Conservation (phyloP, 768 basidiomycete species). For the Suillus bovinus region DNA sequence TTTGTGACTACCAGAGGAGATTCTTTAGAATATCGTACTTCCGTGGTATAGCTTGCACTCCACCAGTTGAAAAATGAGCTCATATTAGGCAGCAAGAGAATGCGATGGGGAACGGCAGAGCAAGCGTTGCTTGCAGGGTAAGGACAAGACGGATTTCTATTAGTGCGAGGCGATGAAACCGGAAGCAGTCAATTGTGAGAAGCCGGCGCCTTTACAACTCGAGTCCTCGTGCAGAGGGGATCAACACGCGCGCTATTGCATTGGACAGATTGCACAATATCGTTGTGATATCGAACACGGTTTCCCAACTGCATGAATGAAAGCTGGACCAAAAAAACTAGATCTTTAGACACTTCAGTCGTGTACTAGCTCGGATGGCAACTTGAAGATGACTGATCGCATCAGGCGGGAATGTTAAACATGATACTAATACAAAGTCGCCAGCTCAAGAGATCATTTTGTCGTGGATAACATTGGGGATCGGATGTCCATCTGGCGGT, state of each 20-base stretch:
- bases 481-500: background rate
- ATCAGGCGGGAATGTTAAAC: background rate
- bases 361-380: background rate
- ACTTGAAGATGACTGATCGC: background rate
- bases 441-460: background rate
- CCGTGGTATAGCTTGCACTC: constrained; percentile 15
- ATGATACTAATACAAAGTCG: background rate
- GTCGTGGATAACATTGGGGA: constrained; percentile 1
- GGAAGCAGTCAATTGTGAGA: constrained; percentile 3
- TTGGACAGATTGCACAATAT: background rate
- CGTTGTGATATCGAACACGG: background rate
- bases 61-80: constrained; percentile 18
- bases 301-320: background rate
- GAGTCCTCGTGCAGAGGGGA: background rate
- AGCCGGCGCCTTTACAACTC: background rate
- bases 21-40: constrained; percentile 22
- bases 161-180: constrained; percentile 1
- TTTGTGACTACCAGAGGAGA: constrained; percentile 23
- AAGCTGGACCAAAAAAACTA: background rate
- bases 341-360: background rate
- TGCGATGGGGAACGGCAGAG: background rate
- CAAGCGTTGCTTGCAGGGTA: background rate
- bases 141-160: background rate
- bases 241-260: background rate
- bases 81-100: constrained; percentile 16